Evolutionary conservation across 176 grass and related monocot species (phyloP), one percentile per base, ranked within the genome.

Genomic region (Oropetium thomaeum): DNA sequence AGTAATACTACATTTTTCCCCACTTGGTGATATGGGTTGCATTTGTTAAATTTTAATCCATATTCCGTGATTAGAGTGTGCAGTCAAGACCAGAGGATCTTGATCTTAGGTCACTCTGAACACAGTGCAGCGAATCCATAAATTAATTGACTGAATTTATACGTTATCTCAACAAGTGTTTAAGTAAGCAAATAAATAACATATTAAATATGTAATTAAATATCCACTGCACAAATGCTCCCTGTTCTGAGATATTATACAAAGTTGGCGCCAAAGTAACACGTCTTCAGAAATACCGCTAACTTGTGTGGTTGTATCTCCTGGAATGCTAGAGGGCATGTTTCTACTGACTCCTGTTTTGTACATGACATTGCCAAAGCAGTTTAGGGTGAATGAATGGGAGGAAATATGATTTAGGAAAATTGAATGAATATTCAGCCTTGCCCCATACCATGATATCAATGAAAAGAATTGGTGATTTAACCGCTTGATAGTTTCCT

Each of bases 401-500:
- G 8, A 76, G 42, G 66, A 25, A 57, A 35, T 77, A 40, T 69
- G 4, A 45, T 76, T 83, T 60, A 40, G 31, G 54, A 53, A 0
- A 19, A 41, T 52, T 52, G 14, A 33, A 55, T 63, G 14, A 64
- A 65, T 44, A 58, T 78, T 73, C 17, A 17, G 52, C n/a, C 5
- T 49, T 59, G 11, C n/a, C 31, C 29, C 42, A 31, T 35, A 39
- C 32, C 26, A 58, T 81, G 26, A 27, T 26, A 22, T 23, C 29
- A 37, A 42, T 22, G 12, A 29, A 27, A 68, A 43, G 16, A 37
- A 53, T 10, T 28, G 43, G 5, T 44, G 13, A 33, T 52, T 22
- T 73, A 2, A 23, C 20, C 32, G 37, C 23, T 71, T 79, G 16
- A 48, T 85, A 37, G 45, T 71, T 30, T 58, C 10, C 28, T 79